A percentile compares a stretch with the other conserved stretches of the same genome.
Evolutionary conservation across 768 basidiomycete species (phyloP).

Genomic region (Kwoniella sp.): DNA sequence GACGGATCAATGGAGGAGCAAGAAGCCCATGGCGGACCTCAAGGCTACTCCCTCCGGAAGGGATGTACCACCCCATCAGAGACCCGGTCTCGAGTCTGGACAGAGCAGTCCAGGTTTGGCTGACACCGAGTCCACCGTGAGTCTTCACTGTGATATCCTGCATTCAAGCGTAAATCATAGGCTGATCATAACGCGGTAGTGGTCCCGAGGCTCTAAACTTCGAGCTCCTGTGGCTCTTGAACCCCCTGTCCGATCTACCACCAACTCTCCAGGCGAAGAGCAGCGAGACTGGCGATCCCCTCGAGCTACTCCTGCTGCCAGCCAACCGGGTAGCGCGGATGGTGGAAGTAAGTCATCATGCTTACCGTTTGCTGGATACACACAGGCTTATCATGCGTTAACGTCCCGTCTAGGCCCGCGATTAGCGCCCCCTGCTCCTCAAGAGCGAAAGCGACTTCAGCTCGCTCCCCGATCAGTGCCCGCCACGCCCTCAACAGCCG

Average conservation of each 20-base stretch:
- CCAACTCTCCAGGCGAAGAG: constrained; percentile 42
- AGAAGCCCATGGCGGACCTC: constrained; percentile 40
- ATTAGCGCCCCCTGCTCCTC: constrained; percentile 72
- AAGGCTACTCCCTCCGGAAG: constrained; percentile 45
- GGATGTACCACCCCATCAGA: constrained; percentile 58
- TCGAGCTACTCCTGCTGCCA: constrained; percentile 33
- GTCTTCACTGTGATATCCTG: constrained; percentile 8
- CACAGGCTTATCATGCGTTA: constrained; percentile 56
- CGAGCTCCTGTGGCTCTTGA: constrained; percentile 37
- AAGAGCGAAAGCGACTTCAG: constrained; percentile 77
- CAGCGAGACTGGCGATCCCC: constrained; percentile 49
- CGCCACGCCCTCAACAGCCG: constrained; percentile 67
- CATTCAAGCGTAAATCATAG: neutral
- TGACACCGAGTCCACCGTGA: constrained; percentile 70
- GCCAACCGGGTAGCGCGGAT: constrained; percentile 33
- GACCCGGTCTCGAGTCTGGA: constrained; percentile 33
- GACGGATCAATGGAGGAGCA: constrained; percentile 47
- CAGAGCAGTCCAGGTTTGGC: constrained; percentile 58
- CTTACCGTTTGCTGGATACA: neutral
- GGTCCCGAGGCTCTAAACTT: constrained; percentile 55
- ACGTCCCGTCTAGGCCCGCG: constrained; percentile 58
- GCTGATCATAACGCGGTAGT: constrained; percentile 31
- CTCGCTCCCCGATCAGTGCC: constrained; percentile 76
- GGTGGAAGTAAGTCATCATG: constrained; percentile 19
- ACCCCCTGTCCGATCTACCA: constrained; percentile 25